Evolutionary conservation across 2,329 filamentous ascomycete species (phyloP).

Genomic region (Sporothrix pseudoabietina): DNA sequence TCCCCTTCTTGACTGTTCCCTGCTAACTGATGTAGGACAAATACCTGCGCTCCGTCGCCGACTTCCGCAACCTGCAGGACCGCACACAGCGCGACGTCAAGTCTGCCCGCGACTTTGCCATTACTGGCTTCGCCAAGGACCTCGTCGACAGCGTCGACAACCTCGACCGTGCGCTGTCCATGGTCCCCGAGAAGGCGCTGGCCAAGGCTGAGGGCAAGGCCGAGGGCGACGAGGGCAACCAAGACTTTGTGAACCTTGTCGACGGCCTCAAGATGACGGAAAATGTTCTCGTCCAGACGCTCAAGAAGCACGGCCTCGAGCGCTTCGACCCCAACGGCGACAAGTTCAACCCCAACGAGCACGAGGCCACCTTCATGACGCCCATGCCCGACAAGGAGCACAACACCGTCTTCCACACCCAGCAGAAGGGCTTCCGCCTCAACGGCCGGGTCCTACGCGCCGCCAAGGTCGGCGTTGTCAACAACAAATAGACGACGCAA

Average conservation of each 20-base stretch:
- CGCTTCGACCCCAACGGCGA: constrained; percentile 80
- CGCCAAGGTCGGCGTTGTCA: constrained; percentile 94
- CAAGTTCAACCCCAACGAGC: constrained; percentile 94
- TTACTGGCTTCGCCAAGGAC: constrained; percentile 93
- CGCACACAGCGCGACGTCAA: constrained; percentile 90
- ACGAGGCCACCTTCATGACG: constrained; percentile 95
- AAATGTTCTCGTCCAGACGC: constrained; percentile 78
- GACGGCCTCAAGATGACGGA: constrained; percentile 96
- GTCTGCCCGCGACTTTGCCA: constrained; percentile 84
- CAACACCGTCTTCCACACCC: constrained; percentile 84
- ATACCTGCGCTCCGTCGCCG: constrained; percentile 89
- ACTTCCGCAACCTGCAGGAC: constrained; percentile 97
- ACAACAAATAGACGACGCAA: constrained; percentile 59
- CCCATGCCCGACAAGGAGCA: constrained; percentile 86
- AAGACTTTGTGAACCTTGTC: constrained; percentile 79
- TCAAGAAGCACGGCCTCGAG: constrained; percentile 93
- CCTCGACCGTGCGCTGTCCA: constrained; percentile 85
- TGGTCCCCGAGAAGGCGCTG: constrained; percentile 62
- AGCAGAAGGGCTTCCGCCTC: constrained; percentile 93
- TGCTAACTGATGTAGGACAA: constrained; percentile 67
- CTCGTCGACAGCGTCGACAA: constrained; percentile 96
- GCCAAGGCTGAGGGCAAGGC: constrained; percentile 54
- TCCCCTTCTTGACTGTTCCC: not conserved
- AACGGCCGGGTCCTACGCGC: constrained; percentile 88
- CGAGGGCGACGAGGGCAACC: constrained; percentile 49